Conservation (phyloP, 1,284 basidiomycete species). For the Puccinia sorghi region DNA sequence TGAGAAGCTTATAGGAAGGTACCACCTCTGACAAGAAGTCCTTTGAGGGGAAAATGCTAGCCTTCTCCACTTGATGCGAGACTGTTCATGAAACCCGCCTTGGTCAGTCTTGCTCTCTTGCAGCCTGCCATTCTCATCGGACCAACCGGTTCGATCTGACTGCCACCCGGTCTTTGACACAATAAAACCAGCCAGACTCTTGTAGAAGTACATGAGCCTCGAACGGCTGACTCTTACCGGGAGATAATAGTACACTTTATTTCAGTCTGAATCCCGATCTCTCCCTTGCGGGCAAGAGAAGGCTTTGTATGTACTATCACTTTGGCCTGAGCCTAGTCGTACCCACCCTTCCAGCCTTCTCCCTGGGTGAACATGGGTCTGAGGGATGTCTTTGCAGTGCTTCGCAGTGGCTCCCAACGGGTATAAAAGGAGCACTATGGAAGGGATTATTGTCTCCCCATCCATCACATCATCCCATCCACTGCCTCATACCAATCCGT, state of each 20-base stretch:
- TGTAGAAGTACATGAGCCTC: not conserved
- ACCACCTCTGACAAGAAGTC: too few species aligned
- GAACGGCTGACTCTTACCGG: not conserved
- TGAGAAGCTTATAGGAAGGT: too few species aligned
- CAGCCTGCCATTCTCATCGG: not conserved
- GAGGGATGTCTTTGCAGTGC: not conserved
- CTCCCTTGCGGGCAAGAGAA: not conserved
- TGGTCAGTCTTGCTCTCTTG: not conserved
- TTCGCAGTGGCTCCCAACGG: not conserved
- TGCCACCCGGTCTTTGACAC: not conserved
- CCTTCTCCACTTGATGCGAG: not conserved
- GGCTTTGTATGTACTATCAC: not conserved
- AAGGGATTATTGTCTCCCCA: not conserved
- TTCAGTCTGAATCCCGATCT: not conserved
- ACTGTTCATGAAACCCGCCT: not conserved
- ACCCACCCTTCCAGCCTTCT: not conserved
- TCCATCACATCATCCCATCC: not conserved
- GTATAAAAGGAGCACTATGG: slow-evolving; percentile 12
- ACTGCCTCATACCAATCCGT: not conserved
- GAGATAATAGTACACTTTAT: not conserved
- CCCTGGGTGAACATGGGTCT: not conserved
- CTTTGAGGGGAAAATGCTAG: not conserved
- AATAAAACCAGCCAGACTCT: not conserved
- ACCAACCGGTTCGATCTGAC: not conserved
- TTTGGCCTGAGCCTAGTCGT: not conserved